Evolutionary conservation across 805 yeast genomes (phyloP), one percentile per base, ranked within the genome.

Genomic region (Candida golubevii): DNA sequence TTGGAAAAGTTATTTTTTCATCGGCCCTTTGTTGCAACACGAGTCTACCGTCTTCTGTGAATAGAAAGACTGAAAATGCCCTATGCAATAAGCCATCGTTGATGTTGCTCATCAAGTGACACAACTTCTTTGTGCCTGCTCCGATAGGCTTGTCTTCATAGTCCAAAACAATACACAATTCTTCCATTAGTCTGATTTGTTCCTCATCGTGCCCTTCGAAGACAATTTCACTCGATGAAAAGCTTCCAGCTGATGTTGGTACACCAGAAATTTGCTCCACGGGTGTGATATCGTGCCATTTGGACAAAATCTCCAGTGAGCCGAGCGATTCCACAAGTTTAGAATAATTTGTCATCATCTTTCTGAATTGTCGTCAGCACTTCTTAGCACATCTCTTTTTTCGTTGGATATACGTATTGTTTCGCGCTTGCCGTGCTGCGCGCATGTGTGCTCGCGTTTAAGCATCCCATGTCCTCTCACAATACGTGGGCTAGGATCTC

Each of bases 1-100:
- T 81, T 0, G 98, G 95, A 66, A 93, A 93, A 1, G 99, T 93
- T 69, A 93, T 93, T 65, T 93, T 93, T 63, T 93, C 98, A 39
- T 82, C 81, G 0, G 99, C 98, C 56, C 99, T 81, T 69, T 91
- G 97, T 69, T 93, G 99, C 54, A 93, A 73, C 46, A 93, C 74
- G 49, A 93, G 75, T 65, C 85, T 76, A 47, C 82, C 81, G 36
- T 86, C 79, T 18, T 78, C 78, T 63, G 89, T 84, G 72, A 93
- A 93, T 43, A 91, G 68, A 57, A 93, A 93, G n/a, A 90, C 97
- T 26, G 96, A 87, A 62, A 93, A 93, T 0, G 98, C 98, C 55
- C 99, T 79, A 68, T 93, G 99, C 47, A 93, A 73, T 39, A 93
- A 73, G 4, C 99, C 99, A 49, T 72, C 69, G 41, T 89, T 74